Evolutionary conservation across 1,284 basidiomycete genomes (phyloP).

Genomic region (Garcileccinum viscosum): DNA sequence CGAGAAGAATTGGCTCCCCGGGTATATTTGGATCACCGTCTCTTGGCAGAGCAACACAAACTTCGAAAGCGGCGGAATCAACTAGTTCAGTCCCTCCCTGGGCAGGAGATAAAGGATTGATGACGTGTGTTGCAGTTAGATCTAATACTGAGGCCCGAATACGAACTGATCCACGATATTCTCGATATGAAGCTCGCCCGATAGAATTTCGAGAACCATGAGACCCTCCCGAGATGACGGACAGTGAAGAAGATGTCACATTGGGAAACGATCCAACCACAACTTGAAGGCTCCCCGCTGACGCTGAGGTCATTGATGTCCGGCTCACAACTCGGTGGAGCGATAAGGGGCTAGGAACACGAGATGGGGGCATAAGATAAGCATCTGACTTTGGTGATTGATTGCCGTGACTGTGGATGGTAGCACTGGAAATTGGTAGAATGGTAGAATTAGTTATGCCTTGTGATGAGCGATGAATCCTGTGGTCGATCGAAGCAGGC

Average conservation of each 20-base stretch:
- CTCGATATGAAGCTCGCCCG: constrained; percentile 33
- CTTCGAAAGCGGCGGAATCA: background rate
- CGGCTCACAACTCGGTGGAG: background rate
- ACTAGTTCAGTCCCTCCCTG: background rate
- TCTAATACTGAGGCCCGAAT: constrained; percentile 7
- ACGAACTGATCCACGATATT: constrained; percentile 25
- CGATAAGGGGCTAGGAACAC: background rate
- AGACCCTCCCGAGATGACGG: background rate
- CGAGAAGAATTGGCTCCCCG: constrained; percentile 3
- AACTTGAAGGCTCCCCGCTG: background rate
- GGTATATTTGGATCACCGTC: constrained; percentile 13
- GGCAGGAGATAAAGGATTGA: background rate
- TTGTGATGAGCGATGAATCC: background rate
- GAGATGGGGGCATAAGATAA: background rate
- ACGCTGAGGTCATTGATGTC: background rate
- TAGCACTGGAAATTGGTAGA: background rate
- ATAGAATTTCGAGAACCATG: constrained; percentile 19
- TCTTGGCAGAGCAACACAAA: constrained; percentile 15
- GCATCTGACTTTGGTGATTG: background rate
- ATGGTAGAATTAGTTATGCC: background rate
- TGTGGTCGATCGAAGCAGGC: background rate
- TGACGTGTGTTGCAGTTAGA: background rate
- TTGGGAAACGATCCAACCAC: background rate
- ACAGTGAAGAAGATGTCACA: background rate
- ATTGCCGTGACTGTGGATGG: background rate